phyloP scores from a whole-genome alignment of 495 filamentous ascomycete genomes.

The Pyronema omphalodes region DNA sequence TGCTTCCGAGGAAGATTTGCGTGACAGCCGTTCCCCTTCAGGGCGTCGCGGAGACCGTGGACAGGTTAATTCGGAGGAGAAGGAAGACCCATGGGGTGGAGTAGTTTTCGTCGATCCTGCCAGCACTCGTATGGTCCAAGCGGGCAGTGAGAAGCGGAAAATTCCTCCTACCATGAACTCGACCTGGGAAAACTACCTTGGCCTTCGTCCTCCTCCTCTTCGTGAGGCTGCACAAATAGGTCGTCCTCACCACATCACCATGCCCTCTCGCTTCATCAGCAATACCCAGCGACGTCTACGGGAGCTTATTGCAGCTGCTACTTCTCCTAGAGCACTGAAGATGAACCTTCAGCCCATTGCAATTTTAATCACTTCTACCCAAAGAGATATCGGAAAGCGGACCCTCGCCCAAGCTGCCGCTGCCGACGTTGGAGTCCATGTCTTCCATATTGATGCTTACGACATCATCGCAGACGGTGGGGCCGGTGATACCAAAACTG shows the following conservation, averaged over 20 bases:
- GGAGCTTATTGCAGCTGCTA: slow-evolving; percentile 74
- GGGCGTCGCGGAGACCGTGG: slow-evolving; percentile 25
- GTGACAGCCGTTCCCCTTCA: slow-evolving; percentile 9
- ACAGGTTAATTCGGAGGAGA: slow-evolving; percentile 15
- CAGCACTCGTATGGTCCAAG: slow-evolving; percentile 70
- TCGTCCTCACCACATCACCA: slow-evolving; percentile 26
- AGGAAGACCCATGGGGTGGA: slow-evolving; percentile 60
- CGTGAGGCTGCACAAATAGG: slow-evolving; percentile 30
- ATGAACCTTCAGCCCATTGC: slow-evolving; percentile 73
- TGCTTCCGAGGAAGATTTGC: slow-evolving; percentile 8
- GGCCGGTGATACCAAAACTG: slow-evolving; percentile 79
- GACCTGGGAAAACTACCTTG: slow-evolving; percentile 75
- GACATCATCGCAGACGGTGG: slow-evolving; percentile 83
- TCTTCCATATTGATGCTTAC: slow-evolving; percentile 76
- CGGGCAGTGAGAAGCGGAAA: slow-evolving; percentile 60
- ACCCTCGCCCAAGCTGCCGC: slow-evolving; percentile 58
- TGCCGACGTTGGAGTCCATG: slow-evolving; percentile 74
- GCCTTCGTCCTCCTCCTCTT: slow-evolving; percentile 41
- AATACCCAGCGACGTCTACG: slow-evolving; percentile 56
- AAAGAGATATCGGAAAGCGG: slow-evolving; percentile 79
- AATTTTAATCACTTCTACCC: slow-evolving; percentile 71
- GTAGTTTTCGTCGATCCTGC: slow-evolving; percentile 64
- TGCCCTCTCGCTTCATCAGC: slow-evolving; percentile 36
- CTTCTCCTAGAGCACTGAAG: slow-evolving; percentile 69
- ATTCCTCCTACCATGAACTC: slow-evolving; percentile 54